phyloP scores from a whole-genome alignment of 176 grass and related monocot genomes.

The Oryza glaberrima region DNA sequence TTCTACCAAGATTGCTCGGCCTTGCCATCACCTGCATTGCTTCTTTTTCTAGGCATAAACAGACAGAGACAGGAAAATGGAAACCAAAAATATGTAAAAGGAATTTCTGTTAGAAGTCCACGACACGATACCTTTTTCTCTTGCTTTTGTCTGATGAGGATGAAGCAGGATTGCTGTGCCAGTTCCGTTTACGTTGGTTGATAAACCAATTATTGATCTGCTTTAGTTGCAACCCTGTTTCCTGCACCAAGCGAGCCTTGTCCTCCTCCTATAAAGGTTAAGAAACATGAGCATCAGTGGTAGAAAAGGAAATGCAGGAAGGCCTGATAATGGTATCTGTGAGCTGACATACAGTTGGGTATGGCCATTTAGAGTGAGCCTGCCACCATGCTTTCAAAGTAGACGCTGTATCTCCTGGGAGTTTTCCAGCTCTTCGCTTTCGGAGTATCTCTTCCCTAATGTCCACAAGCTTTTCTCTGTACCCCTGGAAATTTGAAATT shows the following conservation, averaged over 20 bases:
- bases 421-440: constrained; percentile 94
- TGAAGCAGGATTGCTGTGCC: constrained; percentile 82
- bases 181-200: constrained; percentile 97
- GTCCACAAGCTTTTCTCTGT: constrained; percentile 95
- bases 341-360: constrained; percentile 70
- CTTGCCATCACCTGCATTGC: constrained; percentile 69
- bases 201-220: constrained; percentile 99
- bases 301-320: background rate
- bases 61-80: constrained; percentile 1
- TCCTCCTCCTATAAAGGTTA: constrained; percentile 77
- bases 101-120: background rate
- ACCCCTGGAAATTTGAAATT: constrained; percentile 58
- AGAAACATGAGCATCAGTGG: background rate
- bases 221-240: constrained; percentile 94
- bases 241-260: constrained; percentile 86
- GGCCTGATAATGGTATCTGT: background rate
- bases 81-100: background rate
- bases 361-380: constrained; percentile 94
- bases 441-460: constrained; percentile 97
- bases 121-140: constrained; percentile 67
- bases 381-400: constrained; percentile 98
- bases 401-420: constrained; percentile 89
- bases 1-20: constrained; percentile 53
- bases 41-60: constrained; percentile 52
- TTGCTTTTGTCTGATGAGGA: constrained; percentile 84